Evolutionary conservation across 1,284 basidiomycete genomes (phyloP).

Genomic region (Taiwanofungus camphoratus): DNA sequence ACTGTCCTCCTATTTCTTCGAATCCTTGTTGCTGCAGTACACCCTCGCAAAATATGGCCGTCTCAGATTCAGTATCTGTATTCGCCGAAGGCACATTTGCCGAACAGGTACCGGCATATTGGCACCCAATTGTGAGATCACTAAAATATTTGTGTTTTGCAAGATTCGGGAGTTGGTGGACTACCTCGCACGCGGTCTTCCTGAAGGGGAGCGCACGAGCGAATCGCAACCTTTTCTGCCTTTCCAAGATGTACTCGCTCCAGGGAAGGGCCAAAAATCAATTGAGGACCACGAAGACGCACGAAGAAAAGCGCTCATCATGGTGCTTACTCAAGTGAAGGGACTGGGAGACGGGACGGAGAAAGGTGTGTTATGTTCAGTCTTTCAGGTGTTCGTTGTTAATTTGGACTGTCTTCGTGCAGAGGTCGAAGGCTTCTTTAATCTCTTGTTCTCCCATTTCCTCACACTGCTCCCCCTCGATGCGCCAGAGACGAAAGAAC

Average conservation of each 20-base stretch:
- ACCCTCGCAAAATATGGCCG: conserved; percentile 28
- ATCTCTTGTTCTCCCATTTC: conserved; percentile 69
- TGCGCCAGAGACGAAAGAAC: conserved; percentile 47
- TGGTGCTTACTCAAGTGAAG: conserved; percentile 58
- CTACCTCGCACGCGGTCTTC: conserved; percentile 63
- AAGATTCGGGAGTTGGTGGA: conserved; percentile 78
- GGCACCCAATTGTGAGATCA: not conserved
- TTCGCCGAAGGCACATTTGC: conserved; percentile 86
- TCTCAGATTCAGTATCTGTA: conserved; percentile 74
- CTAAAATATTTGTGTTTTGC: conserved; percentile 10
- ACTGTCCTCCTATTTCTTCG: no score
- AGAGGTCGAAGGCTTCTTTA: conserved; percentile 88
- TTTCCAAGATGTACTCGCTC: conserved; percentile 56
- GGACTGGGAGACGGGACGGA: conserved; percentile 69
- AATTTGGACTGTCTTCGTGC: conserved; percentile 7
- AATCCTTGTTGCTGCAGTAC: no score
- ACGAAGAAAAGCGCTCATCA: conserved; percentile 47
- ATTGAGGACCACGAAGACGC: conserved; percentile 48
- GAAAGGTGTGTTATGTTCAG: conserved; percentile 45
- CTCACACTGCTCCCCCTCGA: conserved; percentile 50
- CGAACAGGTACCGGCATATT: conserved; percentile 58
- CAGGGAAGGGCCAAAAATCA: conserved; percentile 47
- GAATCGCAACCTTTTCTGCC: conserved; percentile 67
- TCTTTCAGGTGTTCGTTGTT: not conserved
- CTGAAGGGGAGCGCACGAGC: conserved; percentile 62